These are phyloP conservation scores for Dendrocalamus sinicus DNA, from an alignment of 176 grass and related monocot species.

Conservation along the genomic window DNA sequence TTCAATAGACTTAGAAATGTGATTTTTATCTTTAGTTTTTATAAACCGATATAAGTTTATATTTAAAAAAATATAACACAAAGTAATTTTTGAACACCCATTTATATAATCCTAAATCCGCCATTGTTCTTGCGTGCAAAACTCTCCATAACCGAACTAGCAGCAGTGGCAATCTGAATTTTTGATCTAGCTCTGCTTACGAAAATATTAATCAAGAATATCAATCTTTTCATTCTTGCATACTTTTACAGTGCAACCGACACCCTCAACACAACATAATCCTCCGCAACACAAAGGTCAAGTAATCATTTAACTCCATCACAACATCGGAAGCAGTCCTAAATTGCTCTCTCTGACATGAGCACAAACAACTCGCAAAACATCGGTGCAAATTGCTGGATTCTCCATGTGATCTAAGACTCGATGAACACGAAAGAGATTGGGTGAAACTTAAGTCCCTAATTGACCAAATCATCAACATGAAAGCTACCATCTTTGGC, in stretches of 20 bases:
- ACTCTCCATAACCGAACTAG: constrained; percentile 1
- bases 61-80: too few relatives aligned
- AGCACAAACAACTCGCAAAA: background rate
- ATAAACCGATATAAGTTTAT: too few relatives aligned
- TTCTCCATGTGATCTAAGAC: too few relatives aligned
- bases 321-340: too few relatives aligned
- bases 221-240: background rate
- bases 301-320: too few relatives aligned
- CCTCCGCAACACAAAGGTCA: background rate
- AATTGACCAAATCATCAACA: background rate
- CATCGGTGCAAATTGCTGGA: too few relatives aligned
- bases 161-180: background rate
- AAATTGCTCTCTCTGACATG: too few relatives aligned
- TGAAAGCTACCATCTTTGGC: background rate
- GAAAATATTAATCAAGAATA: background rate
- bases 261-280: background rate
- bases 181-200: background rate
- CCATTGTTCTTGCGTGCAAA: background rate
- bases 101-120: too few relatives aligned
- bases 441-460: background rate
- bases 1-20: too few relatives aligned
- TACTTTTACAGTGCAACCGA: background rate
- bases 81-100: too few relatives aligned
- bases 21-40: too few relatives aligned
- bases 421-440: too few relatives aligned